Conservation (phyloP, 345 rosid genomes). For the Arabidopsis arenosa region DNA sequence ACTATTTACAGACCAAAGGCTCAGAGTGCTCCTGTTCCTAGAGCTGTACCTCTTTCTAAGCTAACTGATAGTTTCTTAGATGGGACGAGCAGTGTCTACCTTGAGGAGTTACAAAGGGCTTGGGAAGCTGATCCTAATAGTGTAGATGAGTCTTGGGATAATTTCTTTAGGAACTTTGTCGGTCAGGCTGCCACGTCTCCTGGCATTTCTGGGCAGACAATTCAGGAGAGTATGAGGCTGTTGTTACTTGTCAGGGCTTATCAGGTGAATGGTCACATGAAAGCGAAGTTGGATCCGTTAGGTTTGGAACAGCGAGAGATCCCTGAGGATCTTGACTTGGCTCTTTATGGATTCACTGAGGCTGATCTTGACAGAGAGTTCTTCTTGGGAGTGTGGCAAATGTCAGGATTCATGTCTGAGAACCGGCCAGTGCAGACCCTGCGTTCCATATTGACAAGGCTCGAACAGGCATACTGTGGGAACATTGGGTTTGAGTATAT, state of each 20-base stretch:
- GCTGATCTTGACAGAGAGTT: constrained; percentile 89
- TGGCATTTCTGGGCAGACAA: constrained; percentile 86
- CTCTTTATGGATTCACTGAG: constrained; percentile 74
- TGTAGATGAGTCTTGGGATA: constrained; percentile 91
- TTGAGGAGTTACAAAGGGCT: constrained; percentile 82
- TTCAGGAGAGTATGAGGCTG: constrained; percentile 88
- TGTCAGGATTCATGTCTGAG: constrained; percentile 84
- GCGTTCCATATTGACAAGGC: constrained; percentile 73
- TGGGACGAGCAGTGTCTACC: constrained; percentile 80
- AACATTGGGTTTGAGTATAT: constrained; percentile 80
- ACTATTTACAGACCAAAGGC: constrained; percentile 59
- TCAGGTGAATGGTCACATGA: constrained; percentile 91
- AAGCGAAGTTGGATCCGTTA: constrained; percentile 76
- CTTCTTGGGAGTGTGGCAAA: constrained; percentile 85
- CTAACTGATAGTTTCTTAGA: constrained; percentile 81
- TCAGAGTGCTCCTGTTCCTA: constrained; percentile 73
- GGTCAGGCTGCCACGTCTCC: constrained; percentile 79
- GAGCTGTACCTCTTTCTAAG: constrained; percentile 78
- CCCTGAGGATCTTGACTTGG: constrained; percentile 75
- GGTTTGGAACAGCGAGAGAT: constrained; percentile 70
- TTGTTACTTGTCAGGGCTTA: constrained; percentile 79
- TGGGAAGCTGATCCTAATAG: constrained; percentile 80
- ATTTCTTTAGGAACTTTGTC: constrained; percentile 81
- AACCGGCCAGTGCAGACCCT: constrained; percentile 87
- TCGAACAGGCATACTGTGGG: constrained; percentile 89